These are phyloP conservation scores for Triticum monococcum DNA, from an alignment of 176 grass and related monocot genomes.

Conservation along the genomic window DNA sequence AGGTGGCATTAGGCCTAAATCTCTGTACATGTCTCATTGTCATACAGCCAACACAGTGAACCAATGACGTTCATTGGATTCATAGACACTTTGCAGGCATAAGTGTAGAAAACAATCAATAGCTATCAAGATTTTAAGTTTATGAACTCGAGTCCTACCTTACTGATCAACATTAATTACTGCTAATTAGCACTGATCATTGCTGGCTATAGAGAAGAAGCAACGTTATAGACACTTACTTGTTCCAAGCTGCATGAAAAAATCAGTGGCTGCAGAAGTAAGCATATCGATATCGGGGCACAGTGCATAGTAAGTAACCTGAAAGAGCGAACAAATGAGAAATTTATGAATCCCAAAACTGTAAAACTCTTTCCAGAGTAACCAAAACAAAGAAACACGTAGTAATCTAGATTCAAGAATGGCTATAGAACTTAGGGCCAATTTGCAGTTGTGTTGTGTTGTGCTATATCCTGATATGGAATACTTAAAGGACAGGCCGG, in stretches of 20 bases:
- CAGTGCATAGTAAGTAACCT: conserved; percentile 89
- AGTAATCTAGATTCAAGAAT: conserved; percentile 4
- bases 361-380: neutral
- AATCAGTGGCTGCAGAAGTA: conserved; percentile 71
- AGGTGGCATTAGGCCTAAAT: neutral
- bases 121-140: neutral
- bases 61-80: neutral
- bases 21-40: neutral
- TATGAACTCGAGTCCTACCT: neutral
- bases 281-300: conserved; percentile 95
- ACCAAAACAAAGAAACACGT: conserved; percentile 15
- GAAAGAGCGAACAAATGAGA: conserved; percentile 23
- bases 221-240: conserved; percentile 42
- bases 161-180: too few relatives aligned
- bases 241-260: conserved; percentile 89
- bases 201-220: neutral
- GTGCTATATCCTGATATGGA: neutral
- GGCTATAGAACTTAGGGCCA: neutral
- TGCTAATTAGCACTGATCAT: too few relatives aligned
- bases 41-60: conserved; percentile 1
- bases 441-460: neutral
- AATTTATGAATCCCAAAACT: conserved; percentile 5
- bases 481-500: too few relatives aligned
- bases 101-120: neutral
- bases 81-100: neutral